Evolutionary conservation across 768 basidiomycete genomes (phyloP), one percentile per base, ranked within the genome.

Genomic region (Trametes gibbosa): DNA sequence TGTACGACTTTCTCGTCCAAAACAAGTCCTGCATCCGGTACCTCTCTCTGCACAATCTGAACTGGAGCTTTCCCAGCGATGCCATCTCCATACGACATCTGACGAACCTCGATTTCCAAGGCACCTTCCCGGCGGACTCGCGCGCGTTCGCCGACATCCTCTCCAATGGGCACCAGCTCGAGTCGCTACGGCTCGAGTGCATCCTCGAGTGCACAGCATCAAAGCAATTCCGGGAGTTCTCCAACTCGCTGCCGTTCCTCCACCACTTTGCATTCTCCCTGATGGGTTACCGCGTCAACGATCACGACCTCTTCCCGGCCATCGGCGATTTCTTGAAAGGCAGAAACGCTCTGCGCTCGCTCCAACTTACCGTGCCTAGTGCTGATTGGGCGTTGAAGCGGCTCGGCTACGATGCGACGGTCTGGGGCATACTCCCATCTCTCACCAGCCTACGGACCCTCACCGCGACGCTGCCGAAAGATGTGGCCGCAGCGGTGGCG

Each of bases 381-480:
- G 65, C 66, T 14, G 72, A 74, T 21, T 79, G 81, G 49, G 78
- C 77, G 50, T 80, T 82, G 63, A 75, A 74, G 60, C 75, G 78
- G 7, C 76, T 85, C 10, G 88, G 88, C 25, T 89, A 86, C 63
- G 84, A 88, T 61, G 84, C 87, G 0, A 80, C 84, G 0, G 76
- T 84, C 7, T 89, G 86, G 87, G 87, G 87, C 10, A 83, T 89
- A 8, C 73, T 90, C 10, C 87, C 87, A 0, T 79, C 79, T 5
- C 70, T 90, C 24, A 70, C 73, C 17, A 75, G 75, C 13, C 69
- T 90, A 50, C 77, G 72, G n/a, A 78, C 76, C 39, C 68, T 90
- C 55, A 78, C 75, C 51, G 85, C 88, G 53, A 82, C 82, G 5
- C 82, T 88, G 65, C 87, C 88, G 1, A 73, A 75, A 60, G 87